These are phyloP conservation scores for Podospora pseudocomata DNA, from an alignment of 495 filamentous ascomycete species.

Conservation along the genomic window DNA sequence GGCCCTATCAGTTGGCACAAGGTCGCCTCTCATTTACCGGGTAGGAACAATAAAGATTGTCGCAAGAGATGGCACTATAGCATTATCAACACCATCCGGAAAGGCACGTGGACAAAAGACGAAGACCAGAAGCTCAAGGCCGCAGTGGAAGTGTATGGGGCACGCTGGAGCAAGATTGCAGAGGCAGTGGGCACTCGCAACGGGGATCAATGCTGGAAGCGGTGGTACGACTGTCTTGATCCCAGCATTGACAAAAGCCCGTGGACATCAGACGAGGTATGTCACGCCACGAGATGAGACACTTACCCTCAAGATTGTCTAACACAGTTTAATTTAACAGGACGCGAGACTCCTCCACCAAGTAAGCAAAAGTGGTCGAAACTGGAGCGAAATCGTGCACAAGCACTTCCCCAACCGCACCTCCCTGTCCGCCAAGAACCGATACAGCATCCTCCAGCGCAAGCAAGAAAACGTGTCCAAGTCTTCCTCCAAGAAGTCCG, in stretches of 20 bases:
- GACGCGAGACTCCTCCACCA: slow-evolving; percentile 28
- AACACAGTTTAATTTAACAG: slow-evolving; percentile 14
- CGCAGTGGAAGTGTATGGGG: slow-evolving; percentile 35
- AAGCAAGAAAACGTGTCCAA: slow-evolving; percentile 14
- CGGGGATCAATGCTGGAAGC: slow-evolving; percentile 37
- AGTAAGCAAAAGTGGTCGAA: slow-evolving; percentile 31
- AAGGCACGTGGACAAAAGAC: slow-evolving; percentile 40
- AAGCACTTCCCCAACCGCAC: slow-evolving; percentile 35
- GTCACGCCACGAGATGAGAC: slow-evolving; percentile 2
- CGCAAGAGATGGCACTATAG: slow-evolving; percentile 42
- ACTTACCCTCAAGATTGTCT: neutral
- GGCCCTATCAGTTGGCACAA: slow-evolving; percentile 41
- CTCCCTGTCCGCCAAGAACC: slow-evolving; percentile 37
- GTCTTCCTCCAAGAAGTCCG: neutral
- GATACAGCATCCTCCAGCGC: slow-evolving; percentile 32
- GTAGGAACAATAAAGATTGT: slow-evolving; percentile 44
- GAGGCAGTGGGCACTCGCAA: slow-evolving; percentile 31
- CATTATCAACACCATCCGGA: slow-evolving; percentile 37
- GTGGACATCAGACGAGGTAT: slow-evolving; percentile 32
- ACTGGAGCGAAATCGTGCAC: slow-evolving; percentile 38
- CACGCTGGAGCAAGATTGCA: slow-evolving; percentile 36
- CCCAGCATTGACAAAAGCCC: slow-evolving; percentile 35
- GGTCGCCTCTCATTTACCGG: slow-evolving; percentile 37
- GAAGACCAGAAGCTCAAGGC: slow-evolving; percentile 38
- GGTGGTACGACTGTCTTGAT: slow-evolving; percentile 35